phyloP scores from a whole-genome alignment of 768 basidiomycete species.

The Suillus bovinus region DNA sequence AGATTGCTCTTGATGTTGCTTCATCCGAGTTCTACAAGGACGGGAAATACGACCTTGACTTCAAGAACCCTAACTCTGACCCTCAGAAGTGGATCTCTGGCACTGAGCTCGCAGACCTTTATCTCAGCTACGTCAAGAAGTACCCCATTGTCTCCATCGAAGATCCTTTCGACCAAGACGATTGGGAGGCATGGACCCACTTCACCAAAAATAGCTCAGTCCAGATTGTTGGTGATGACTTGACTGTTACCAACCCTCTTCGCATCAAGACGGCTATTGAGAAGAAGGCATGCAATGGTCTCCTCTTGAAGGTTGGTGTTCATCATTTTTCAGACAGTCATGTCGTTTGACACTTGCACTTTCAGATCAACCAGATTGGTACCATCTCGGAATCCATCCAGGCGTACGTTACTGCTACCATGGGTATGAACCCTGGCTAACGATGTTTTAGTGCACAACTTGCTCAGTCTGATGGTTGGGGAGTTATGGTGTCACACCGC shows the following conservation, averaged over 20 bases:
- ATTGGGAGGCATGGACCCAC: conserved; percentile 97
- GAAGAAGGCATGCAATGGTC: conserved; percentile 99
- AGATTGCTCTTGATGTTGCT: conserved; percentile 97
- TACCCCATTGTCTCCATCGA: conserved; percentile 96
- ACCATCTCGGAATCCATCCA: conserved; percentile 99
- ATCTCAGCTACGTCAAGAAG: conserved; percentile 82
- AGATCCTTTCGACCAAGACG: conserved; percentile 99
- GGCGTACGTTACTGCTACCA: conserved; percentile 61
- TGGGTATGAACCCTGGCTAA: conserved; percentile 4
- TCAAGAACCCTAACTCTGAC: conserved; percentile 99
- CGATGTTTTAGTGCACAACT: conserved; percentile 76
- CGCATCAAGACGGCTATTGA: conserved; percentile 99
- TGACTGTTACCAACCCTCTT: conserved; percentile 96
- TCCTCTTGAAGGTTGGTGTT: conserved; percentile 81
- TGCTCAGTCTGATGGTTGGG: conserved; percentile 94
- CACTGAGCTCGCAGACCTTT: conserved; percentile 88
- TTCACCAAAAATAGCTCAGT: conserved; percentile 79
- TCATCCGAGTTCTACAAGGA: conserved; percentile 99
- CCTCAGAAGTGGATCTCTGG: conserved; percentile 95
- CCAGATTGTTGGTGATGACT: conserved; percentile 94
- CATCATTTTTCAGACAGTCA: not conserved
- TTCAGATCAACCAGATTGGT: conserved; percentile 95
- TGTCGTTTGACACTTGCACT: conserved; percentile 8
- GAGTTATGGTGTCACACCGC: conserved; percentile 99
- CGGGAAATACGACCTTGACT: conserved; percentile 98